Percentiles rank a stretch among this genome's conserved stretches.
These are phyloP conservation scores for Camelina laxa DNA, from an alignment of 345 rosid species.

Conservation along the genomic window DNA sequence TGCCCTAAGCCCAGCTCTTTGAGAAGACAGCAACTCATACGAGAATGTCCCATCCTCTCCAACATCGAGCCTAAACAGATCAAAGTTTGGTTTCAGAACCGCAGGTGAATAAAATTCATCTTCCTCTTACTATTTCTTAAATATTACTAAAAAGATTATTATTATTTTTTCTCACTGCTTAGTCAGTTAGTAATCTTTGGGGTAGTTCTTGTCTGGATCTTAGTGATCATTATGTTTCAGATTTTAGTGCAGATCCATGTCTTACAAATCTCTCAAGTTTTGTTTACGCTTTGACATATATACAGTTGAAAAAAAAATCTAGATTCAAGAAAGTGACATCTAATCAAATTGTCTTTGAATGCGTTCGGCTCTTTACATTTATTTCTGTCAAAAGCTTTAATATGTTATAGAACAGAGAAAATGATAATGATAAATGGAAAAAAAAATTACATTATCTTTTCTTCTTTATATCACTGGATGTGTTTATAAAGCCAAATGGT, in stretches of 20 bases:
- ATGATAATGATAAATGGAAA: neutral
- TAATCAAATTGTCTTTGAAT: constrained; percentile 45
- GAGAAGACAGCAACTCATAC: constrained; percentile 46
- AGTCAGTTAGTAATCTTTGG: neutral
- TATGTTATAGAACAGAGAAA: neutral
- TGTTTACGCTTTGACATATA: constrained; percentile 12
- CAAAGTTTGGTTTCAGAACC: constrained; percentile 53
- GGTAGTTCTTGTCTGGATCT: constrained; percentile 16
- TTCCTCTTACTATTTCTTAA: neutral
- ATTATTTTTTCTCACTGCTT: neutral
- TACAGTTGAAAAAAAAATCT: constrained; percentile 24
- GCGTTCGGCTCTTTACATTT: constrained; percentile 19
- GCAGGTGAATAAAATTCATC: constrained; percentile 33
- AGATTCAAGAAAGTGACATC: constrained; percentile 34
- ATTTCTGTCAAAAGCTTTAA: constrained; percentile 10
- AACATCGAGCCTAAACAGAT: constrained; percentile 48
- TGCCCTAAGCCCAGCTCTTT: constrained; percentile 49
- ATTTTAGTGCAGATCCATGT: constrained; percentile 32
- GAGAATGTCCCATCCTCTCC: constrained; percentile 49
- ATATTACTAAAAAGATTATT: too few species aligned
- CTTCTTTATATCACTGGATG: constrained; percentile 27
- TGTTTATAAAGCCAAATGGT: constrained; percentile 18
- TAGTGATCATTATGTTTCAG: constrained; percentile 24
- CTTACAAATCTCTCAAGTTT: constrained; percentile 2
- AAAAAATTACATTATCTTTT: constrained; percentile 6